Evolutionary conservation across 2,329 filamentous ascomycete species (phyloP).

Genomic region (Canariomyces notabilis): DNA sequence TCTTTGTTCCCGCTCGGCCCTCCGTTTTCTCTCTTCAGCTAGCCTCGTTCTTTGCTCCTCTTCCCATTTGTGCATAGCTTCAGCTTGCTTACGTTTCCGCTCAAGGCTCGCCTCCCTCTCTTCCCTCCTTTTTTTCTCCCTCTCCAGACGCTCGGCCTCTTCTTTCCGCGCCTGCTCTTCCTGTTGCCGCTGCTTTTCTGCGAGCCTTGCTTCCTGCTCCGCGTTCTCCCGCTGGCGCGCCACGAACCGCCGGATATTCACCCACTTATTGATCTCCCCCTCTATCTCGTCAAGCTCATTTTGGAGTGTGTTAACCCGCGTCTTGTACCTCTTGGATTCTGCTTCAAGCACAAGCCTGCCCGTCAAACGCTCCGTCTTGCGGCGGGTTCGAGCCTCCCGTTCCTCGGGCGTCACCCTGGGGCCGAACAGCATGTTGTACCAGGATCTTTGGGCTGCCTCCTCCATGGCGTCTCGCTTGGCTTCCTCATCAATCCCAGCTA

Average conservation of each 20-base stretch:
- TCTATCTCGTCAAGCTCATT: not conserved
- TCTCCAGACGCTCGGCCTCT: not conserved
- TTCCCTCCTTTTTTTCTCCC: not conserved
- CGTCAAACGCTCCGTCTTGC: not conserved
- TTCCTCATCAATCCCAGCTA: not conserved
- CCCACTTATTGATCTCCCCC: not conserved
- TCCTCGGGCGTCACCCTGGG: not conserved
- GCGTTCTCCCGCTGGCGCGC: not conserved
- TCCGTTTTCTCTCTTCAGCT: too few relatives aligned
- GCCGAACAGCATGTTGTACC: not conserved
- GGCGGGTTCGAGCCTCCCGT: not conserved
- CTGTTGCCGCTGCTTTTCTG: not conserved
- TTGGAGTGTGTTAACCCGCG: not conserved
- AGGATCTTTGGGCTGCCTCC: not conserved
- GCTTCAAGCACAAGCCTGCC: not conserved
- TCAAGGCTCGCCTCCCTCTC: too few relatives aligned
- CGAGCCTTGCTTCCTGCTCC: not conserved
- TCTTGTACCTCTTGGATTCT: not conserved
- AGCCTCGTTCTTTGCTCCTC: not conserved
- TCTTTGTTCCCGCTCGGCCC: too few relatives aligned
- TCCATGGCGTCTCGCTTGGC: not conserved
- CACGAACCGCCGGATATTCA: not conserved
- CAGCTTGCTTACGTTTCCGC: too few relatives aligned
- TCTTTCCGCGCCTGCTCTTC: not conserved
- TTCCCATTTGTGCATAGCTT: not conserved